phyloP scores from a whole-genome alignment of 345 rosid species.

The Acer saccharum region DNA sequence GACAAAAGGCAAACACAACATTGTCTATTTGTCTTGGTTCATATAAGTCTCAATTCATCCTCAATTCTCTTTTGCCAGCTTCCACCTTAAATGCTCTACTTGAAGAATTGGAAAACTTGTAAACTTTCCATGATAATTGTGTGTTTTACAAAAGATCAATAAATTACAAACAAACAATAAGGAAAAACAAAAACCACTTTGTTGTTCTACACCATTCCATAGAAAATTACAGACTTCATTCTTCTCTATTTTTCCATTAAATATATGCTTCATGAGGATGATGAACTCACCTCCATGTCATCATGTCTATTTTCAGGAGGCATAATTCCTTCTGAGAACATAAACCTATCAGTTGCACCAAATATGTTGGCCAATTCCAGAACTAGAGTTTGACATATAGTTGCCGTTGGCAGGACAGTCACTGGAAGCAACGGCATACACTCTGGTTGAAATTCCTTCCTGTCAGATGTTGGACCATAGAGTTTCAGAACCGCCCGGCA shows the following conservation, averaged over 20 bases:
- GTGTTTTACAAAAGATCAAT: neutral
- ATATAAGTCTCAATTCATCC: too few relatives aligned
- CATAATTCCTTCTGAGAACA: constrained; percentile 46
- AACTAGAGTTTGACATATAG: constrained; percentile 48
- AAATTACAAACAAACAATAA: neutral
- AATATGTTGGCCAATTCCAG: constrained; percentile 63
- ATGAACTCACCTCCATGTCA: constrained; percentile 26
- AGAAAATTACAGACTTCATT: neutral
- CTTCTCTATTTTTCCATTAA: neutral
- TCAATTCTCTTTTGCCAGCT: too few relatives aligned
- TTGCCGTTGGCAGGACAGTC: constrained; percentile 44
- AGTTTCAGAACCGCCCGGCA: constrained; percentile 70
- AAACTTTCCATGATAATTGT: neutral
- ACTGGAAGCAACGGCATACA: constrained; percentile 78
- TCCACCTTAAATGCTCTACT: neutral
- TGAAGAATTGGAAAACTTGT: neutral
- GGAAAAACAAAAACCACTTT: neutral
- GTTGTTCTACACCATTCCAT: neutral
- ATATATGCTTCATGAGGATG: constrained; percentile 22
- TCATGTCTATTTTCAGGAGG: constrained; percentile 23
- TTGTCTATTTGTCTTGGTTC: too few relatives aligned
- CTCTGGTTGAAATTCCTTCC: constrained; percentile 69
- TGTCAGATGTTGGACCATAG: constrained; percentile 46
- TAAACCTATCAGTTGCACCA: constrained; percentile 56
- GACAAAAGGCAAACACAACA: too few relatives aligned